Evolutionary conservation across 768 basidiomycete genomes (phyloP).

Genomic region (Vararia minispora): DNA sequence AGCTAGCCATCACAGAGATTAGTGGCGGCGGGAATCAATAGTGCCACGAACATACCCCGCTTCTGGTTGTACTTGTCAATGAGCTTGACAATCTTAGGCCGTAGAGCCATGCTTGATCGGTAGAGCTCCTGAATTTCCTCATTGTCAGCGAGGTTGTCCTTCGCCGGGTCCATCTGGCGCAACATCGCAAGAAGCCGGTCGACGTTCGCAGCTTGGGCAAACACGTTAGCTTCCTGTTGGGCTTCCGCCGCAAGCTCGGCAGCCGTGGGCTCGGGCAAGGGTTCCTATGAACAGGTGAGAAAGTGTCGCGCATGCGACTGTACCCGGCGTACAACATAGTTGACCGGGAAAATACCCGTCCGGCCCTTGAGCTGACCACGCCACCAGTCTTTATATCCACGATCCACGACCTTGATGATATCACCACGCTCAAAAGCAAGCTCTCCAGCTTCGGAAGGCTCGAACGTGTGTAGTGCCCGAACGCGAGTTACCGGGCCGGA

Average conservation of each 20-base stretch:
- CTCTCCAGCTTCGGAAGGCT: slow-evolving; percentile 81
- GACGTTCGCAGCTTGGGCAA: slow-evolving; percentile 76
- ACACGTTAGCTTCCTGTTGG: slow-evolving; percentile 81
- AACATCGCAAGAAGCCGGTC: slow-evolving; percentile 41
- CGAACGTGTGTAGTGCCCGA: slow-evolving; percentile 80
- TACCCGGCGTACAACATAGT: slow-evolving; percentile 84
- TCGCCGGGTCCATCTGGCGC: slow-evolving; percentile 2
- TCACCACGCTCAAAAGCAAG: slow-evolving; percentile 88
- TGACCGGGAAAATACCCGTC: slow-evolving; percentile 94
- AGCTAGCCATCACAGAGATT: slow-evolving; percentile 33
- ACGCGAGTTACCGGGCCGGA: slow-evolving; percentile 58
- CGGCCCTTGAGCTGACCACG: slow-evolving; percentile 81
- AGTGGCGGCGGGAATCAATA: not conserved
- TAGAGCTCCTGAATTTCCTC: slow-evolving; percentile 64
- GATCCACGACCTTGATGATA: slow-evolving; percentile 88
- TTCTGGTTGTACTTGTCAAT: slow-evolving; percentile 98
- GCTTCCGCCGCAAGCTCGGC: slow-evolving; percentile 71
- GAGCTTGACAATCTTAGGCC: slow-evolving; percentile 92
- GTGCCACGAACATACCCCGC: slow-evolving; percentile 32
- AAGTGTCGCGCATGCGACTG: not conserved
- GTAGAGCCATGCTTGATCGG: slow-evolving; percentile 75
- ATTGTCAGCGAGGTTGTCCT: slow-evolving; percentile 12
- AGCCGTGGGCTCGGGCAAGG: slow-evolving; percentile 74
- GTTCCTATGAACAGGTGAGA: slow-evolving; percentile 39
- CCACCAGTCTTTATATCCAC: slow-evolving; percentile 97